Evolutionary conservation across 148 eudicot genomes (phyloP).

Genomic region (Heliosperma pusillum): DNA sequence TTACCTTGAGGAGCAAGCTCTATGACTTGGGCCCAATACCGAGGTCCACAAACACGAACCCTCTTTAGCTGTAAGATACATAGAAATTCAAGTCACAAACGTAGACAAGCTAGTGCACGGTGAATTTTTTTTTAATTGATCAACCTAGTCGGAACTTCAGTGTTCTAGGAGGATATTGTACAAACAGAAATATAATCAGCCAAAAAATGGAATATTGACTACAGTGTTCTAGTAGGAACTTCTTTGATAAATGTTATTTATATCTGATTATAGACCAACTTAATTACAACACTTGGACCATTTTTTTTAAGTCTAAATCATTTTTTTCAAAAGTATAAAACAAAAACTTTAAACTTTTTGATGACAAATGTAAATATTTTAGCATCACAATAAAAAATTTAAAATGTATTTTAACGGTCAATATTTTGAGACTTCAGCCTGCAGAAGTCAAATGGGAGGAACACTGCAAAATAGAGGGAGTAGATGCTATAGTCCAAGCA

Average conservation of each 20-base stretch:
- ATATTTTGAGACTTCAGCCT: not conserved
- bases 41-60: slow-evolving; percentile 95
- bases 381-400: not conserved
- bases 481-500: not conserved
- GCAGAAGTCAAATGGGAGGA: too few relatives aligned
- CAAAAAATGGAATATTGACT: not conserved
- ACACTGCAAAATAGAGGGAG: too few relatives aligned
- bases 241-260: not conserved
- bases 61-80: slow-evolving; percentile 60
- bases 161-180: not conserved
- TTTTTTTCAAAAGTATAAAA: not conserved
- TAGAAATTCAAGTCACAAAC: slow-evolving; percentile 6
- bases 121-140: not conserved
- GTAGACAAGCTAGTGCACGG: slow-evolving; percentile 6
- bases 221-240: too few relatives aligned
- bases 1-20: slow-evolving; percentile 91
- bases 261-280: not conserved
- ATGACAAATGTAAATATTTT: not conserved
- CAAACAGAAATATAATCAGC: not conserved
- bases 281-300: not conserved
- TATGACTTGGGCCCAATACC: slow-evolving; percentile 94
- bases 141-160: not conserved
- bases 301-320: not conserved
- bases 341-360: not conserved
- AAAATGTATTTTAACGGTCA: not conserved